Percentiles rank a stretch among this genome's conserved stretches.
phyloP scores from a whole-genome alignment of 805 yeast species.

The Hanseniaspora hatyaiensis region DNA sequence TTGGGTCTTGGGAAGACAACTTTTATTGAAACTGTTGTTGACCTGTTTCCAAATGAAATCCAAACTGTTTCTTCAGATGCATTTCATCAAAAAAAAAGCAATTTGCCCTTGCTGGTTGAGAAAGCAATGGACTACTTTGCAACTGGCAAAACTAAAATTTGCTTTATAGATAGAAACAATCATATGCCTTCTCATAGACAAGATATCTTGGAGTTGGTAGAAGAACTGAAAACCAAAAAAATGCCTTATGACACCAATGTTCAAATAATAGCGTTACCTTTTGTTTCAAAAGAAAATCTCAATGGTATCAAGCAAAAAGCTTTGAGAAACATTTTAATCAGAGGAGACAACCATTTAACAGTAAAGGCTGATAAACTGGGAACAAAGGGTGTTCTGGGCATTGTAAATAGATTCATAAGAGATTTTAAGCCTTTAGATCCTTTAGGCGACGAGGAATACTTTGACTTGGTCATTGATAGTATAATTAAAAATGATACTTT shows the following conservation, averaged over 20 bases:
- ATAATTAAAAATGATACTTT: constrained; percentile 39
- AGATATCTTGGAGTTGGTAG: constrained; percentile 48
- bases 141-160: constrained; percentile 32
- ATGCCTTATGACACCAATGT: constrained; percentile 37
- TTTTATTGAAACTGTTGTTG: constrained; percentile 46
- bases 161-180: constrained; percentile 75
- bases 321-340: constrained; percentile 40
- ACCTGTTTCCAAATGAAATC: constrained; percentile 45
- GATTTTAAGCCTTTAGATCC: constrained; percentile 63
- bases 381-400: constrained; percentile 39
- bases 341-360: constrained; percentile 87
- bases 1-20: constrained; percentile 95
- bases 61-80: constrained; percentile 70
- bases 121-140: constrained; percentile 35
- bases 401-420: constrained; percentile 63
- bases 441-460: constrained; percentile 42
- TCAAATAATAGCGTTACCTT: constrained; percentile 47
- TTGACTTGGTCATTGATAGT: constrained; percentile 29
- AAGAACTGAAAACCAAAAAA: constrained; percentile 34
- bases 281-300: constrained; percentile 26
- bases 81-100: constrained; percentile 42
- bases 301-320: constrained; percentile 42
- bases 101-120: constrained; percentile 40
- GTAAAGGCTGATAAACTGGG: constrained; percentile 46
- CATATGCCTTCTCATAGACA: constrained; percentile 58